Evolutionary conservation across 306 rosid species (phyloP), one percentile per base, ranked within the genome.

Genomic region (Abrus precatorius): DNA sequence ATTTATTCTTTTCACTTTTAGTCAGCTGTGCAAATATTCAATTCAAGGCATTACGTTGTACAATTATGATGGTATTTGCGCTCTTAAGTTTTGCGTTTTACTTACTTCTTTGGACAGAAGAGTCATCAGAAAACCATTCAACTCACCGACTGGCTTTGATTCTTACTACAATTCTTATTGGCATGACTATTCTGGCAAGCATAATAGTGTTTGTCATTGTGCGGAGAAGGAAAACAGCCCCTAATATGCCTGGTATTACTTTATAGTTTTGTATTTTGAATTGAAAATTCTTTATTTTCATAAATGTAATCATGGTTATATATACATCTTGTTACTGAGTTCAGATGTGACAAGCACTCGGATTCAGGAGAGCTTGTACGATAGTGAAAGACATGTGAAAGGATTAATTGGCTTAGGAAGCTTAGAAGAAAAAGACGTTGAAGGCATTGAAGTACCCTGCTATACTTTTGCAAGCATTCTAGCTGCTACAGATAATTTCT

Each of bases 401-500:
- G 80, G n/a, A 28, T 34, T 87, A 41, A 80, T 85, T 3, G 82
- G 57, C 27, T 73, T 80, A 1, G 63, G 41, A n/a, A 56, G 53
- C 4, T 72, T 87, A 27, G 82, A 75, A 85, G 86, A 84, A 79
- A 77, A 74, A 33, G 74, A 71, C 34, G 80, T 40, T 12, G 72
- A 77, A 61, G 84, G 75, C 32, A 36, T 88, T 9, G 88, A 80
- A 4, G 87, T 91, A 4, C 86, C 92, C 3, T 75, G 40, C 53
- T 87, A 68, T 29, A 11, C 68, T 73, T 67, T 87, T n/a, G 76
- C 40, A 14, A 68, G 84, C 20, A 65, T 91, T 28, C 6, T 83
- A 3, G 76, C 5, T 0, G 96, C 92, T 2, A 89, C 90, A 12
- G 74, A 87, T 63, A 55, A 81, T 40, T 89, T 91, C 66, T 87